Percentiles rank a stretch among this genome's conserved stretches.
phyloP scores from a whole-genome alignment of 805 yeast species.

The Wickerhamomyces tratensis region DNA sequence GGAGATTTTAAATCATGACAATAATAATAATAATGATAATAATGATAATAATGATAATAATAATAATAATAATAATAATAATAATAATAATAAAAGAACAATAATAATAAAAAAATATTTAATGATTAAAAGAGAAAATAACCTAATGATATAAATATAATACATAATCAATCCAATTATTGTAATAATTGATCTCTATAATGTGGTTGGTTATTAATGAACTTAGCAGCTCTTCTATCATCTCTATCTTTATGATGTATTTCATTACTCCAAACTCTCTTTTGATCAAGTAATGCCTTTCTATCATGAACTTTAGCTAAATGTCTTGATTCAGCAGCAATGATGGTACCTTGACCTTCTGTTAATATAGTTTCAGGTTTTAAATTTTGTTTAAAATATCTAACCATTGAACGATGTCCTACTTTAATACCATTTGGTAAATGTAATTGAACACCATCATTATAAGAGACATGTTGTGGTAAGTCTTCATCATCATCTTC shows the following conservation, averaged over 20 bases:
- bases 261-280: constrained; percentile 65
- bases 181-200: constrained; percentile 72
- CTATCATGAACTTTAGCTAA: constrained; percentile 29
- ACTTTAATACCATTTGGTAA: constrained; percentile 77
- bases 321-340: constrained; percentile 72
- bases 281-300: constrained; percentile 35
- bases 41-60: too few relatives aligned
- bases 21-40: too few relatives aligned
- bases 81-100: too few relatives aligned
- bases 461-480: constrained; percentile 36
- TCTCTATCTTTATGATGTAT: constrained; percentile 38
- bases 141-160: too few relatives aligned
- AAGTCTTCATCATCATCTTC: constrained; percentile 27
- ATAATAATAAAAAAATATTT: too few relatives aligned
- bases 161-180: constrained; percentile 7
- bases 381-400: constrained; percentile 70
- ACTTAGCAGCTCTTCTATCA: constrained; percentile 58
- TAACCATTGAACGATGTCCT: constrained; percentile 77
- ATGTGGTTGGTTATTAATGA: constrained; percentile 81
- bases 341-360: constrained; percentile 80
- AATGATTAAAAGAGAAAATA: too few relatives aligned
- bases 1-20: too few relatives aligned
- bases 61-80: too few relatives aligned
- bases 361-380: constrained; percentile 45
- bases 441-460: constrained; percentile 61